phyloP scores from a whole-genome alignment of 495 filamentous ascomycete species.

The Cryomyces minteri region DNA sequence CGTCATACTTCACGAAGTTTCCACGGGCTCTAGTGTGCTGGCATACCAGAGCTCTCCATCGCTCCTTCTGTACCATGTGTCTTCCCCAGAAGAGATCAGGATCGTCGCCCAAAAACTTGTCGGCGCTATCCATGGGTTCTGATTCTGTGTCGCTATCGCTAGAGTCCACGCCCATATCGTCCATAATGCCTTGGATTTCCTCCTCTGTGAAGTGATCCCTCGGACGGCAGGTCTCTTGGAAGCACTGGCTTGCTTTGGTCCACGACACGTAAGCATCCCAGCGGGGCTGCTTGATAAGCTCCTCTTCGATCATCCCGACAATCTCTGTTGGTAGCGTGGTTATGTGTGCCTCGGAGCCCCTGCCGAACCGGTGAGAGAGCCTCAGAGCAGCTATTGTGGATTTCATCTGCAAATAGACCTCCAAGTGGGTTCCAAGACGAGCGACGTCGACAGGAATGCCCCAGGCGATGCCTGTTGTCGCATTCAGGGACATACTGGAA shows the following conservation, averaged over 20 bases:
- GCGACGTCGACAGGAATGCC: neutral
- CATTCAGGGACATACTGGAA: too few relatives aligned
- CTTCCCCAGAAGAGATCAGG: too few relatives aligned
- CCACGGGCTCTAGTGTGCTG: too few relatives aligned
- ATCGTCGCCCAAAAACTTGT: too few relatives aligned
- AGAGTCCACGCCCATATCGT: neutral
- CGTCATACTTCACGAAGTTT: too few relatives aligned
- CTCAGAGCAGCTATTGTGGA: constrained; percentile 1
- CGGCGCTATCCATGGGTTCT: too few relatives aligned
- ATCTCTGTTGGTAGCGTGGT: constrained; percentile 2
- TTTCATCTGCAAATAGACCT: constrained; percentile 1
- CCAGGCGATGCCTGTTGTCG: neutral
- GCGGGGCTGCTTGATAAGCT: neutral
- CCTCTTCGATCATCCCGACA: constrained; percentile 1
- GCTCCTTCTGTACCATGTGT: too few relatives aligned
- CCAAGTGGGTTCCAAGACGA: neutral
- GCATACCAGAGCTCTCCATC: too few relatives aligned
- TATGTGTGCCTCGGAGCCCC: neutral
- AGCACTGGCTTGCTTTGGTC: neutral
- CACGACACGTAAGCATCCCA: neutral
- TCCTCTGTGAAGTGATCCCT: neutral
- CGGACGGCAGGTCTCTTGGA: neutral
- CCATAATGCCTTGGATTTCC: neutral
- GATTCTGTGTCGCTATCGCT: too few relatives aligned
- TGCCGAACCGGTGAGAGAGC: constrained; percentile 4